phyloP scores from a whole-genome alignment of 352 stramenopile species.

The Pythium brachiatum region DNA sequence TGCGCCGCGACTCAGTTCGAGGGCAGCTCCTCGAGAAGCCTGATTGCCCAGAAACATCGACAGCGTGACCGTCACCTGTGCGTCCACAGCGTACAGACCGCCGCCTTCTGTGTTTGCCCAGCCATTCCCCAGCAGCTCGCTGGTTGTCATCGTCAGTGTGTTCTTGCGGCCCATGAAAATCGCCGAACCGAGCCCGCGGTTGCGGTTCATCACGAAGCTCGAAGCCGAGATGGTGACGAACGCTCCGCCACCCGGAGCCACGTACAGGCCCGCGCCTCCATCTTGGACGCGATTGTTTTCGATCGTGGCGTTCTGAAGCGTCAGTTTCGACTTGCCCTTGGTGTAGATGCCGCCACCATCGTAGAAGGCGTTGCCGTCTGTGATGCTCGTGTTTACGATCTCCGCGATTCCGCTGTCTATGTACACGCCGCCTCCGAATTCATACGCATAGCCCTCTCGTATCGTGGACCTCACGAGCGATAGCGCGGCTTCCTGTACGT shows the following conservation, averaged over 20 bases:
- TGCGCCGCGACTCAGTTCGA: constrained; percentile 43
- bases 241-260: constrained; percentile 36
- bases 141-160: constrained; percentile 22
- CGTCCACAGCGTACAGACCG: constrained; percentile 44
- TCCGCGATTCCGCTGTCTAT: constrained; percentile 26
- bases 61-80: constrained; percentile 28
- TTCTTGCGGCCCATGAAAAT: constrained; percentile 62
- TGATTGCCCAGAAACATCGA: constrained; percentile 31
- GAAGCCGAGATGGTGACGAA: constrained; percentile 26
- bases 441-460: constrained; percentile 28
- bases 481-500: constrained; percentile 28
- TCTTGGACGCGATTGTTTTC: constrained; percentile 41
- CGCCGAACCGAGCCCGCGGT: constrained; percentile 45
- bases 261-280: constrained; percentile 41
- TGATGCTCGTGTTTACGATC: constrained; percentile 25
- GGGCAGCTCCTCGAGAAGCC: constrained; percentile 39
- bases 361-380: constrained; percentile 55
- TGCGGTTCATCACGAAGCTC: constrained; percentile 41
- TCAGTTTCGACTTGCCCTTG: constrained; percentile 27
- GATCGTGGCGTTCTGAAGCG: constrained; percentile 24
- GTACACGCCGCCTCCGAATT: constrained; percentile 59
- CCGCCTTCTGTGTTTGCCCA: constrained; percentile 39
- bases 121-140: constrained; percentile 36
- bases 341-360: constrained; percentile 60
- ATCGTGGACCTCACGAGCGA: constrained; percentile 37